Evolutionary conservation across 306 rosid genomes (phyloP), one percentile per base, ranked within the genome.

Genomic region (Oxytropis ochrocephala): DNA sequence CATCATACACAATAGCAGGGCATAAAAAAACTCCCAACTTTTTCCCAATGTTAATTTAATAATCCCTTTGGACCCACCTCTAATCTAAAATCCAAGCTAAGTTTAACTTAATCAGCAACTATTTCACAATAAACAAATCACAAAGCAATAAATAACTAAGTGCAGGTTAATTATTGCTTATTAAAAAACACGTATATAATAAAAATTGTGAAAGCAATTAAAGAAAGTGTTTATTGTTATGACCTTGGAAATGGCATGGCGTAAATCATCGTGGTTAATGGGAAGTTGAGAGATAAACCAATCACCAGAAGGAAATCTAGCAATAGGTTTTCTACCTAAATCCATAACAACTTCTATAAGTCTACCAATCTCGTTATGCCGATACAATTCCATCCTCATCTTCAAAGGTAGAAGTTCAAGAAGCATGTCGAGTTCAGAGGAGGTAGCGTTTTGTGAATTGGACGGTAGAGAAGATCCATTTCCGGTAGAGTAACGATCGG

Each of bases 281-380:
- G 86, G 87, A 4, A 75, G 79, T 12, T 91, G 88, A 5, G 95
- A 87, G 67, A 94, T 91, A 4, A 82, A 33, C 99, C 99, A 94
- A 70, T 94, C 99, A 5, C 99, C 92, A 0, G 95, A 85, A 13
- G 99, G 99, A 39, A 95, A 95, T 79, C 96, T 77, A 3, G 96
- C 99, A 44, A 95, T 75, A 24, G 99, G 98, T 9, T 82, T 79
- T 74, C 99, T 77, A 0, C 99, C 99, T 74, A 95, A 85, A 84
- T 95, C 99, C 99, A 95, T 78, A 4, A 91, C 99, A 59, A 95
- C 95, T 82, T 95, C 99, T 41, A 95, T 83, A 21, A 95, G 81
- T 51, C 79, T 74, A n/a, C 84, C 87, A 57, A 95, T 70, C 67
- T 89, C 95, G 57, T 72, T 64, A 39, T 91, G 99, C 38, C 72